A percentile compares a stretch with the other conserved stretches of the same genome.
Evolutionary conservation across 2,329 filamentous ascomycete genomes (phyloP).

Genomic region (Hypoxylon sp.): DNA sequence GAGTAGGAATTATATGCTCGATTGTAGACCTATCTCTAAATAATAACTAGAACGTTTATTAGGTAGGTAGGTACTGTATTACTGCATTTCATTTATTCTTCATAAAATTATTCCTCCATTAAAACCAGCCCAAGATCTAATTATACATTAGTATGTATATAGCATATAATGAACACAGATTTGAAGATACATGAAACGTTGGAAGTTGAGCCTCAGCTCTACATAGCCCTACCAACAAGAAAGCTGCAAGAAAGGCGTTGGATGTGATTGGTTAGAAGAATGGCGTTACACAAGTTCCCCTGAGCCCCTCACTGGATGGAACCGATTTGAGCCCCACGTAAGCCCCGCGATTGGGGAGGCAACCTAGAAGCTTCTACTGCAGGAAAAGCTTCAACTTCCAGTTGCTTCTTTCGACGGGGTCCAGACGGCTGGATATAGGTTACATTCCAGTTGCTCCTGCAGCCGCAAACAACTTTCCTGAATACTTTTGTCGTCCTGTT

Average conservation of each 20-base stretch:
- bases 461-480: conserved; percentile 19
- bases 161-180: neutral
- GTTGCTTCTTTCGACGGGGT: conserved; percentile 15
- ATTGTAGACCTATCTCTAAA: too few relatives aligned
- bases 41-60: too few relatives aligned
- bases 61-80: neutral
- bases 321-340: conserved; percentile 24
- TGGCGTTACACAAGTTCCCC: neutral
- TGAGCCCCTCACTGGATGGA: conserved; percentile 13
- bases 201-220: conserved; percentile 9
- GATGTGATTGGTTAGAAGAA: conserved; percentile 19
- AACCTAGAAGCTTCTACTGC: conserved; percentile 45
- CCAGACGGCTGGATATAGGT: conserved; percentile 17
- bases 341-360: conserved; percentile 37
- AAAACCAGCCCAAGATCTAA: neutral
- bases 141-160: neutral
- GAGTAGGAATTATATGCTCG: too few relatives aligned
- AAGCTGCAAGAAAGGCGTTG: neutral
- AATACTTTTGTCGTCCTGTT: conserved; percentile 1
- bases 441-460: conserved; percentile 29
- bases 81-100: too few relatives aligned
- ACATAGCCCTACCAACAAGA: conserved; percentile 10
- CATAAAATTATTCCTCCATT: too few relatives aligned
- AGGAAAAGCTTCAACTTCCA: conserved; percentile 41
- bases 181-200: conserved; percentile 10